Conservation (phyloP, 495 filamentous ascomycete genomes). For the Evansstolkia leycettana region DNA sequence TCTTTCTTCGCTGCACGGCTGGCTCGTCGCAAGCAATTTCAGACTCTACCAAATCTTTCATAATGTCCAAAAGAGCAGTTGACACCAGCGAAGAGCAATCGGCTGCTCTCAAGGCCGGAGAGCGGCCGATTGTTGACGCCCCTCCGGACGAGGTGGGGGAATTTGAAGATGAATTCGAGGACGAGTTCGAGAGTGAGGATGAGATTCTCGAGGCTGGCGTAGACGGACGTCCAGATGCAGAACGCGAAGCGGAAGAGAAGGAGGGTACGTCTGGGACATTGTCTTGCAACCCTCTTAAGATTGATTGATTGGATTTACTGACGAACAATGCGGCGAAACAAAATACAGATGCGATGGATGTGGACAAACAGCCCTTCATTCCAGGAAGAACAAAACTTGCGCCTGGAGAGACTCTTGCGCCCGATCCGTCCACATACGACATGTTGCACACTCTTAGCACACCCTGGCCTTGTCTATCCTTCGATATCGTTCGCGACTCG, state of each 20-base stretch:
- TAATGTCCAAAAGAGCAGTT: conserved; percentile 60
- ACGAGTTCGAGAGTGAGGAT: conserved; percentile 94
- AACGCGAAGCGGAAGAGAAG: conserved; percentile 75
- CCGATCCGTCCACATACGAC: conserved; percentile 84
- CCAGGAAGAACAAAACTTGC: conserved; percentile 77
- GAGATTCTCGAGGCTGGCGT: conserved; percentile 92
- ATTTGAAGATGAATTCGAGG: conserved; percentile 93
- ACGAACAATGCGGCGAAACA: not conserved
- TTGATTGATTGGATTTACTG: not conserved
- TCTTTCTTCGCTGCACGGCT: conserved; percentile 10
- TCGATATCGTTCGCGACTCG: conserved; percentile 81
- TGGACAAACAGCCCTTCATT: conserved; percentile 87
- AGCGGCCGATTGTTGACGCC: conserved; percentile 39
- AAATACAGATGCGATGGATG: conserved; percentile 63
- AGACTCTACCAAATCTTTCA: conserved; percentile 10
- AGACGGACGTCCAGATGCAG: conserved; percentile 83
- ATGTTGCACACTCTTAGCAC: conserved; percentile 90
- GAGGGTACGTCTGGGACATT: conserved; percentile 35
- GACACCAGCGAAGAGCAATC: conserved; percentile 41
- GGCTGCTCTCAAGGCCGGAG: conserved; percentile 55
- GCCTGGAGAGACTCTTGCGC: conserved; percentile 78
- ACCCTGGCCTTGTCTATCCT: conserved; percentile 92
- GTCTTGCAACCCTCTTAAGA: not conserved
- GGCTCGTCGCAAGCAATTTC: conserved; percentile 10
- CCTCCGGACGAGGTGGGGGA: conserved; percentile 60